Evolutionary conservation across 2,329 filamentous ascomycete genomes (phyloP).

Genomic region (Capronia coronata): DNA sequence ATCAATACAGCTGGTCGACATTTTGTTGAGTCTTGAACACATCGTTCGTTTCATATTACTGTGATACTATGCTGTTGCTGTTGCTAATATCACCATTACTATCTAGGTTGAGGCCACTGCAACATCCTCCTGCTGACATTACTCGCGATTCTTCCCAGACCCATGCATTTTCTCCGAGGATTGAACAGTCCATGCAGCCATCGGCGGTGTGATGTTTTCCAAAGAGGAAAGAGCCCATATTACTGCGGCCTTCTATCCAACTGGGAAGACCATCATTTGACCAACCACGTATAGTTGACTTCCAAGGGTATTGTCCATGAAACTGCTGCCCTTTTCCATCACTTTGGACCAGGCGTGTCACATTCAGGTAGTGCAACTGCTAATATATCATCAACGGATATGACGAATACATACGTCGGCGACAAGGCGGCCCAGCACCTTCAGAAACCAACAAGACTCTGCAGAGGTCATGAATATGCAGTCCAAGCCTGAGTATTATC

Average conservation of each 20-base stretch:
- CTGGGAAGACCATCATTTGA: conserved; percentile 47
- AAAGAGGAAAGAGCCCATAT: conserved; percentile 50
- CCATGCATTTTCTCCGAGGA: conserved; percentile 45
- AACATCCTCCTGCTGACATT: background rate
- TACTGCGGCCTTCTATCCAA: conserved; percentile 42
- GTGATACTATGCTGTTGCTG: no score
- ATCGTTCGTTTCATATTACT: no score
- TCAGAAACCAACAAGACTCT: conserved; percentile 56
- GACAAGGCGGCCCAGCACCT: conserved; percentile 64
- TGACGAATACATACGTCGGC: conserved; percentile 58
- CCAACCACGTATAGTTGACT: conserved; percentile 42
- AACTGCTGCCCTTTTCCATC: conserved; percentile 50
- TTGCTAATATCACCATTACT: no score
- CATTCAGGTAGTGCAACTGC: conserved; percentile 44
- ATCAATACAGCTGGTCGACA: conserved; percentile 46
- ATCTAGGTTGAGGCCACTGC: no score
- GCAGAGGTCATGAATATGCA: conserved; percentile 59
- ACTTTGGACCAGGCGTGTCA: conserved; percentile 50
- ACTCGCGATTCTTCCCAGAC: conserved; percentile 26
- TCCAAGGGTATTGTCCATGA: conserved; percentile 39
- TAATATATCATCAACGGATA: conserved; percentile 48
- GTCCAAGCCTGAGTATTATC: conserved; percentile 63
- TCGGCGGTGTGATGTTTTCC: conserved; percentile 49
- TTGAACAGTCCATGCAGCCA: conserved; percentile 47
- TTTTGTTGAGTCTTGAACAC: conserved; percentile 29